Percentiles rank a stretch among this genome's conserved stretches.
These are phyloP conservation scores for Capronia americana DNA, from an alignment of 2,329 filamentous ascomycete genomes.

Conservation along the genomic window DNA sequence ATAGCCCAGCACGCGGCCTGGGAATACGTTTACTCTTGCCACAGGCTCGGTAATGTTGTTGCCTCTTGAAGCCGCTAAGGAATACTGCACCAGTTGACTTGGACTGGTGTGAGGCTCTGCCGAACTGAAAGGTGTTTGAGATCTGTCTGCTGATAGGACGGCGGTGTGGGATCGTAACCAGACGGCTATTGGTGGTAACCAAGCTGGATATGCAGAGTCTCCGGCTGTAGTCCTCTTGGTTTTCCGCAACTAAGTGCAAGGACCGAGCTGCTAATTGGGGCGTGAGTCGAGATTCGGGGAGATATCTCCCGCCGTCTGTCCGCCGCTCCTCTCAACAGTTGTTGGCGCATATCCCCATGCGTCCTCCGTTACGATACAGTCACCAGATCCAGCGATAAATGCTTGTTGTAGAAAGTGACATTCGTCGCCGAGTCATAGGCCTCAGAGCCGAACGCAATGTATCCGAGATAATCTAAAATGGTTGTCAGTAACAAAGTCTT, in stretches of 20 bases:
- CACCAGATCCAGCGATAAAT: constrained; percentile 44
- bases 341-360: neutral
- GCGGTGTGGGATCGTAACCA: neutral
- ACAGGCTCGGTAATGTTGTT: neutral
- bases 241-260: neutral
- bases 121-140: neutral
- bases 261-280: neutral
- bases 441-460: constrained; percentile 61
- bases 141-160: neutral
- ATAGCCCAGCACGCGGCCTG: neutral
- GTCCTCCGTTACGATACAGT: neutral
- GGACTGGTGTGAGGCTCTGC: neutral
- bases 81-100: neutral
- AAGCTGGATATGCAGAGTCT: neutral
- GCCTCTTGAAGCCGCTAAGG: neutral
- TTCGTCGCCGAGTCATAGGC: constrained; percentile 52
- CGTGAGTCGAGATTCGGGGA: neutral
- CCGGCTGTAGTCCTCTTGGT: neutral
- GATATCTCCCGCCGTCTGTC: neutral
- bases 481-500: constrained; percentile 5
- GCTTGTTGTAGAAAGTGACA: constrained; percentile 58
- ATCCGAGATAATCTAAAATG: constrained; percentile 56
- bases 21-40: neutral
- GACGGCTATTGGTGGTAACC: neutral
- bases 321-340: neutral